phyloP scores from a whole-genome alignment of 495 filamentous ascomycete species.

The Penicillium cosmopolitanum region DNA sequence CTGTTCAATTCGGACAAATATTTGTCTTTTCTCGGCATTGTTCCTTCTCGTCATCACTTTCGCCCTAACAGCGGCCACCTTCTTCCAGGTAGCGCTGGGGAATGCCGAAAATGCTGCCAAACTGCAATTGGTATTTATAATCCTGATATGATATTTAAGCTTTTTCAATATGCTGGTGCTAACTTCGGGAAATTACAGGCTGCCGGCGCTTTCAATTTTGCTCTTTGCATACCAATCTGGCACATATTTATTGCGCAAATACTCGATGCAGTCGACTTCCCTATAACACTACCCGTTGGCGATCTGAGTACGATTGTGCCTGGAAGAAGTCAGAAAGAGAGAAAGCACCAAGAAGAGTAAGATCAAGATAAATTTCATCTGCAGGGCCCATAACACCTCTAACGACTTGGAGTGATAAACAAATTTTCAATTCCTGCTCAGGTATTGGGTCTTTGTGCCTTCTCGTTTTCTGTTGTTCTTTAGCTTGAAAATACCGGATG shows the following conservation, averaged over 20 bases:
- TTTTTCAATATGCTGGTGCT: background rate
- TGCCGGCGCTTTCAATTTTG: conserved; percentile 52
- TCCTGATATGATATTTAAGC: background rate
- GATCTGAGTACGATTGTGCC: conserved; percentile 38
- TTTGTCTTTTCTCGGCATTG: conserved; percentile 69
- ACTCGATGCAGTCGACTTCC: conserved; percentile 54
- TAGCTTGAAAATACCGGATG: too few species aligned
- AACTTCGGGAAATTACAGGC: conserved; percentile 16
- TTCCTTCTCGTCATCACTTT: conserved; percentile 64
- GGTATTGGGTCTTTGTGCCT: too few species aligned
- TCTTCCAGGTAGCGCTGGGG: conserved; percentile 54
- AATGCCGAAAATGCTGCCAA: conserved; percentile 37
- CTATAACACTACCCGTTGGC: conserved; percentile 38
- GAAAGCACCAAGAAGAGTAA: conserved; percentile 6
- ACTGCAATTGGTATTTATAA: conserved; percentile 35
- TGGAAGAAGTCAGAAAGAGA: conserved; percentile 12
- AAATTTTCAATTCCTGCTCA: too few species aligned
- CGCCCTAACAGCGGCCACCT: conserved; percentile 56
- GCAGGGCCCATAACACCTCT: too few species aligned
- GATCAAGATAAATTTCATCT: too few species aligned
- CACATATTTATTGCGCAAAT: conserved; percentile 67
- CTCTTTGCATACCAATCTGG: conserved; percentile 63
- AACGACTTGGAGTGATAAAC: too few species aligned
- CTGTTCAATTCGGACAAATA: conserved; percentile 70
- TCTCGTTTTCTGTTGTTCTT: too few species aligned